Evolutionary conservation across 306 rosid genomes (phyloP), one percentile per base, ranked within the genome.

Genomic region (Pyrus communis): DNA sequence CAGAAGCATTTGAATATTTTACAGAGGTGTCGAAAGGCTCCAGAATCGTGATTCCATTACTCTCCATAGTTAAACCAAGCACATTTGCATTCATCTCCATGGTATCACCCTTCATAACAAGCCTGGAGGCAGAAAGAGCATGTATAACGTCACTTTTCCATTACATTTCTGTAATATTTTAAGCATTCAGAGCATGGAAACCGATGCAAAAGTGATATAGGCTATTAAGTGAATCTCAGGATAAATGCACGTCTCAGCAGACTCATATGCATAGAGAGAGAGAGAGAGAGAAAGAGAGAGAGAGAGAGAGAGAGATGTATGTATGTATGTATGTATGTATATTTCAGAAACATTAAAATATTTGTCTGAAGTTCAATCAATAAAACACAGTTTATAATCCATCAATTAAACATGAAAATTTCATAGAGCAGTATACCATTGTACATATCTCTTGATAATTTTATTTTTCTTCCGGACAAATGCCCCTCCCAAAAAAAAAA

Each of bases 41-140:
- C 93, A 95, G 77, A 87, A 95, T 92, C 82, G 89, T 85, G 88
- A 90, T 86, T 71, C 97, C 98, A 70, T 83, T 90, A 84, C 97
- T 95, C 88, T 95, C 97, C 97, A 95, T 92, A 9, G 97, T 89
- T 84, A 95, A 84, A 71, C 97, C 97, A 81, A 92, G 93, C 43
- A 83, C 82, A 77, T 92, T 89, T 70, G 96, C 96, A 70, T 84
- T 90, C 88, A 95, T 83, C 89, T 95, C 97, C 70, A 85, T 83
- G 31, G 87, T 87, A 78, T 85, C 88, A 38, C 93, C 98, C 88
- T 86, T 95, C 84, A 89, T 74, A 80, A 90, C 90, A 85, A 95
- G 77, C 90, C 98, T 95, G 84, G 22, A 43, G 78, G 70, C 67
- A 73, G 55, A 55, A 86, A 69, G 80, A 84, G 71, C 75, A 85